Conservation (phyloP, 495 filamentous ascomycete genomes). For the Aspergillus sparsus region DNA sequence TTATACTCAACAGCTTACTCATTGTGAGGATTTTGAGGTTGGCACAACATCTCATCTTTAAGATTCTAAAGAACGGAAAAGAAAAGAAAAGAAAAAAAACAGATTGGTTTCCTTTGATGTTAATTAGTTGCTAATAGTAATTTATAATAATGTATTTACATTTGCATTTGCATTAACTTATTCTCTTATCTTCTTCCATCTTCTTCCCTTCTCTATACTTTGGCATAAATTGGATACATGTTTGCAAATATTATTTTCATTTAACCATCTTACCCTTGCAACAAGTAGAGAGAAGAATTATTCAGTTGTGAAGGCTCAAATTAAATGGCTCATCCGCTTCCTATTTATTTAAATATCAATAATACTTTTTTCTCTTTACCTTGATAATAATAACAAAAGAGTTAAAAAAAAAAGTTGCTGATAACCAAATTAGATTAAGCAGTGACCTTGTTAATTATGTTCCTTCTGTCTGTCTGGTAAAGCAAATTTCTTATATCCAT, state of each 20-base stretch:
- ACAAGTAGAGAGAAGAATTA: no score
- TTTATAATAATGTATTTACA: constrained; percentile 14
- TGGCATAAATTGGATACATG: not conserved
- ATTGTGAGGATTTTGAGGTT: not conserved
- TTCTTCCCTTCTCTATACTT: not conserved
- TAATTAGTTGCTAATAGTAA: constrained; percentile 14
- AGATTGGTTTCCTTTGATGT: not conserved
- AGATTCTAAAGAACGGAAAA: not conserved
- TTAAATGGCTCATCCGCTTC: no score
- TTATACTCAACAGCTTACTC: not conserved
- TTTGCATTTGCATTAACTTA: constrained; percentile 13
- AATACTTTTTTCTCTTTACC: no score
- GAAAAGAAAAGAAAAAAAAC: not conserved
- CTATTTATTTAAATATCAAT: no score
- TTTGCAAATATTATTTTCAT: no score
- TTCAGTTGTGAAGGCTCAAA: no score
- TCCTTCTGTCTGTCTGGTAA: not conserved
- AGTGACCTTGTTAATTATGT: no score
- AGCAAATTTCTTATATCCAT: not conserved
- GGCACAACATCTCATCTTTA: no score
- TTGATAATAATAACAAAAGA: no score
- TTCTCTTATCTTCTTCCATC: not conserved
- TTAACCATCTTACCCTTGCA: no score
- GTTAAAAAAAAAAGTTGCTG: no score
- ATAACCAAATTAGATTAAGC: no score